Base-by-base conservation (phyloP, 768 basidiomycete species). In the Pleurotus salmoneostramineus region DNA sequence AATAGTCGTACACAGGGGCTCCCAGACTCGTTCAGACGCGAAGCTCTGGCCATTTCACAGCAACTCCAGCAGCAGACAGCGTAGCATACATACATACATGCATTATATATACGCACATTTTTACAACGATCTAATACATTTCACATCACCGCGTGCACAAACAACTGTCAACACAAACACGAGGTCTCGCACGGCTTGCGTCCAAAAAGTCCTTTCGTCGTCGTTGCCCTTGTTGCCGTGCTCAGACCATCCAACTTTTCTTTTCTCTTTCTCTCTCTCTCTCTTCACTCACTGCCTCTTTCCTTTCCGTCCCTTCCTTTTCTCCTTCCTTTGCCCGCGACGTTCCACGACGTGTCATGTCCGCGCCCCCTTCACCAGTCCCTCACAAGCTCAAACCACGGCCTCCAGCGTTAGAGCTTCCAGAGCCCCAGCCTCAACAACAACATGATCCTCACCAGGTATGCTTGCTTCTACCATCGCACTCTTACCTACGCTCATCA, bases 351-450 rank as follows among this genome's bases (percentile, higher is more conserved):
- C 17, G 37, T 42, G 37, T 40, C 27, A 59, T 59, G 58, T 59
- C 58, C 50, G 44, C 58, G 46, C 55, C 46, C 54, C 50, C 61
- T 61, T 61, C 69, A 66, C 65, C 74, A 65, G 61, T 66, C 61
- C 69, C 69, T 49, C 63, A 68, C 62, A 79, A 70, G 72, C 77
- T 72, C 69, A 77, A 76, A 69, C 81, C 82, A 68, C 75, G 77
- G 63, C 80, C 80, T 44, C 77, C 81, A 40, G 76, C 79, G 56
- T 78, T 84, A 60, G 79, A 82, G 64, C 76, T 82, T 52, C 67
- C 70, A 58, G 71, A 73, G 21, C 56, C 62, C 73, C 58, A 71
- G 72, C 46, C 67, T 67, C 47, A 70, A 73, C 57, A 64, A 72
- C 31, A 27, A 27, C 61, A 64, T 58, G 58, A 63, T 49, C 59